phyloP scores from a whole-genome alignment of 257 asterid genomes.

The Cinchona pubescens region DNA sequence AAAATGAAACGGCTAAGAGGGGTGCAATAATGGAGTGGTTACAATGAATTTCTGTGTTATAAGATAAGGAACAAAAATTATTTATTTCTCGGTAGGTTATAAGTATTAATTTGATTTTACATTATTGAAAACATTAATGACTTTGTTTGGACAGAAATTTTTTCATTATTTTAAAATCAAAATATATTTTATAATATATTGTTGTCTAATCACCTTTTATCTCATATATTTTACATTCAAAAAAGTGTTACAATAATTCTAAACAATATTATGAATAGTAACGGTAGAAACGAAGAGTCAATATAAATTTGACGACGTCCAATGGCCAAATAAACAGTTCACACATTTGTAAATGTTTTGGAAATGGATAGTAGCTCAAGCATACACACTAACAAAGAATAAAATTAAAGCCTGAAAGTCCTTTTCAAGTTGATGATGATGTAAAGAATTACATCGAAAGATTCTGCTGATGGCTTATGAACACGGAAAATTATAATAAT shows the following conservation, averaged over 20 bases:
- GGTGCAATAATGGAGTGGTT: neutral
- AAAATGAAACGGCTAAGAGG: neutral
- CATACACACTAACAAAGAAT: neutral
- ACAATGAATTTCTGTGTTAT: neutral
- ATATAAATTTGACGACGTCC: neutral
- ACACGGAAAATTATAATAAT: slow-evolving; percentile 8
- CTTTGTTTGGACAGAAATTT: too few relatives aligned
- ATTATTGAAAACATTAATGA: too few relatives aligned
- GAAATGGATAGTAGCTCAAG: neutral
- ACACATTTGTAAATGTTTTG: neutral
- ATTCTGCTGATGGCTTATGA: slow-evolving; percentile 23
- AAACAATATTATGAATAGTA: too few relatives aligned
- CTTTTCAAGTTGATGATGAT: slow-evolving; percentile 13
- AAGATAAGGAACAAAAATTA: too few relatives aligned
- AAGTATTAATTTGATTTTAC: too few relatives aligned
- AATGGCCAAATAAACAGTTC: neutral
- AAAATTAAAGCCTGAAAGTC: slow-evolving; percentile 7
- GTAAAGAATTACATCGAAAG: slow-evolving; percentile 18
- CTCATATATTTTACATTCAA: too few relatives aligned
- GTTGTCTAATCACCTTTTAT: too few relatives aligned
- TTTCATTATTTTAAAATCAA: too few relatives aligned
- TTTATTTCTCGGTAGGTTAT: too few relatives aligned
- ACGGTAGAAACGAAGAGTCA: too few relatives aligned
- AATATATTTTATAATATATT: too few relatives aligned
- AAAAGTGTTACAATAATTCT: too few relatives aligned